Conservation (phyloP, 2,329 filamentous ascomycete species). For the Bisporella sp. region DNA sequence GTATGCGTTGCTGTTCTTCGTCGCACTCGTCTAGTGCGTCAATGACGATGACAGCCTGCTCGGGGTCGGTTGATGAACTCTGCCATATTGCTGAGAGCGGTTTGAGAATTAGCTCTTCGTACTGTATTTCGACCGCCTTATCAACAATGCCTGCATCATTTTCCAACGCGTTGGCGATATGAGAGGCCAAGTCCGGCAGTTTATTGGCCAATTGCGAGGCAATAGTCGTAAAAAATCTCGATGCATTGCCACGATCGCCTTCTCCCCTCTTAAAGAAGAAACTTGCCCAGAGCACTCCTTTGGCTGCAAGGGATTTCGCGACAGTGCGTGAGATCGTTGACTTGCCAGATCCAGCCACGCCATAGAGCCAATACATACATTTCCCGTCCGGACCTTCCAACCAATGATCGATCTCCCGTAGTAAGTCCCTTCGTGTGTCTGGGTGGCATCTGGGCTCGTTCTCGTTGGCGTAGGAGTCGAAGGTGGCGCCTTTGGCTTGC, state of each 20-base stretch:
- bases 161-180: slow-evolving; percentile 2
- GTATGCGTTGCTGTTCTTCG: slow-evolving; percentile 13
- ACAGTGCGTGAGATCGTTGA: slow-evolving; percentile 31
- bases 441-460: slow-evolving; percentile 1
- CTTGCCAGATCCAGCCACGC: no score
- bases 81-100: slow-evolving; percentile 27
- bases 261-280: slow-evolving; percentile 23
- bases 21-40: slow-evolving; percentile 28
- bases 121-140: slow-evolving; percentile 32
- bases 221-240: slow-evolving; percentile 9
- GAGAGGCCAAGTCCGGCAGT: neutral
- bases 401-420: neutral
- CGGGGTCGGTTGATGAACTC: neutral
- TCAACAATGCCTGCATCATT: slow-evolving; percentile 3
- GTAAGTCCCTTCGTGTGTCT: slow-evolving; percentile 1
- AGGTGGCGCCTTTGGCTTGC: neutral
- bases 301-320: slow-evolving; percentile 15
- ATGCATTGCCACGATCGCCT: slow-evolving; percentile 8
- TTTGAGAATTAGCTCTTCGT: slow-evolving; percentile 35
- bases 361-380: slow-evolving; percentile 29
- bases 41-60: slow-evolving; percentile 16
- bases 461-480: slow-evolving; percentile 1
- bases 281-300: slow-evolving; percentile 22
- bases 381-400: neutral
- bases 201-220: slow-evolving; percentile 4